A percentile compares a stretch with the other conserved stretches of the same genome.
phyloP scores from a whole-genome alignment of 257 asterid genomes.

The Nicotiana otophora region DNA sequence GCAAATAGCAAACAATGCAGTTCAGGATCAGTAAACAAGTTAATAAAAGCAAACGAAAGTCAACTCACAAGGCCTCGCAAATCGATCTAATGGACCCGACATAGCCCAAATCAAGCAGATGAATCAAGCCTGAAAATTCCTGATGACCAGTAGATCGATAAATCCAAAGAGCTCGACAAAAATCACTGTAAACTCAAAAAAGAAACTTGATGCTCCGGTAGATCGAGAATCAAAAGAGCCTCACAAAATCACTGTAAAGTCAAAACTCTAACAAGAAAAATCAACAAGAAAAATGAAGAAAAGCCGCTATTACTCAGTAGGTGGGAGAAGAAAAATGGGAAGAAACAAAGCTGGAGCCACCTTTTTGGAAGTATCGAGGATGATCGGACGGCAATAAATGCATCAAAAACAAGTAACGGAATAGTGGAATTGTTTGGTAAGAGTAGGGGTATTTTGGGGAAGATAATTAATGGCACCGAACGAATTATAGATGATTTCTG shows the following conservation, averaged over 20 bases:
- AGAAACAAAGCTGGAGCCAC: neutral
- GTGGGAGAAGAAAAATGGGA: neutral
- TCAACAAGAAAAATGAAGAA: neutral
- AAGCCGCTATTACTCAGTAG: neutral
- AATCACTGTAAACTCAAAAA: neutral
- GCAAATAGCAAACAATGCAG: neutral
- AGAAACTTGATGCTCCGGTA: neutral
- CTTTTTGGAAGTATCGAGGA: slow-evolving; percentile 3
- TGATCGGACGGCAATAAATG: slow-evolving; percentile 17
- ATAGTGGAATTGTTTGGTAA: neutral
- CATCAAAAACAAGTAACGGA: neutral
- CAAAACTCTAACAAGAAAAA: neutral
- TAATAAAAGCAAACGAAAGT: neutral
- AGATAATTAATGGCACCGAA: neutral
- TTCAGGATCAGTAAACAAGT: neutral
- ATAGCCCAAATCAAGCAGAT: slow-evolving; percentile 8
- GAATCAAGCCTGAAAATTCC: neutral
- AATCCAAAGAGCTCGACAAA: neutral
- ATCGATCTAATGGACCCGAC: slow-evolving; percentile 39
- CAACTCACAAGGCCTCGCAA: slow-evolving; percentile 39
- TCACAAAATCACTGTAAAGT: neutral
- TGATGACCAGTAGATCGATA: neutral
- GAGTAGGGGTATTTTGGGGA: neutral
- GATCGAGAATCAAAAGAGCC: neutral
- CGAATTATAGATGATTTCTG: too few relatives aligned